Evolutionary conservation across 176 grass and related monocot species (phyloP).

Genomic region (Oryza brachyantha): DNA sequence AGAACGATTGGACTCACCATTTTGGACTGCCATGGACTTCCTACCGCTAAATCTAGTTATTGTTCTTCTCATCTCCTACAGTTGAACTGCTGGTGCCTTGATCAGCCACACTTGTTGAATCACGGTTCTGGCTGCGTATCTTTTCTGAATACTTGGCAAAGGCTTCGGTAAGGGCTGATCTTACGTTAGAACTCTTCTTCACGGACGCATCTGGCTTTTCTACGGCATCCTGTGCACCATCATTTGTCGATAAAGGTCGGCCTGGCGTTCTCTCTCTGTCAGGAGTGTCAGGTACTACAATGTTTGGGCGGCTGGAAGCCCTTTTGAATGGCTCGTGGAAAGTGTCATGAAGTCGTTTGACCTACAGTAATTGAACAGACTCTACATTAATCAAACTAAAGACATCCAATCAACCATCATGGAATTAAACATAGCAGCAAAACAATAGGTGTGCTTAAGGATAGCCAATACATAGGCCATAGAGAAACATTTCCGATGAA

Average conservation of each 20-base stretch:
- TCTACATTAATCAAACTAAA: constrained; percentile 1
- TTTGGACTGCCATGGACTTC: neutral
- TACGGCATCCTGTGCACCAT: neutral
- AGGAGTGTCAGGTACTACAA: constrained; percentile 60
- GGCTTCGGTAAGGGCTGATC: constrained; percentile 60
- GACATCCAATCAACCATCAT: neutral
- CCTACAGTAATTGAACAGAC: constrained; percentile 41
- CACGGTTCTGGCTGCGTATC: constrained; percentile 38
- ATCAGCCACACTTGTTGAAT: constrained; percentile 22
- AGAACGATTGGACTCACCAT: neutral
- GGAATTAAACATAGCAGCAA: neutral
- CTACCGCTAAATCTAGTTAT: constrained; percentile 23
- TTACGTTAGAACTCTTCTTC: constrained; percentile 51
- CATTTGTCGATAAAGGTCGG: constrained; percentile 23
- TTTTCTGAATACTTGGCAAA: constrained; percentile 83
- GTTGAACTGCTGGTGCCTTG: constrained; percentile 11
- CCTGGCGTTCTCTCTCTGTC: constrained; percentile 49
- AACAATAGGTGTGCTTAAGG: neutral
- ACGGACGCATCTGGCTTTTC: constrained; percentile 24
- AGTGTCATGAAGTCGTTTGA: constrained; percentile 82
- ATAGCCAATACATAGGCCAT: neutral
- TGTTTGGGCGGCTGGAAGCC: constrained; percentile 33
- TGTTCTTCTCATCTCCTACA: constrained; percentile 37
- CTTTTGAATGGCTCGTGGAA: constrained; percentile 93
- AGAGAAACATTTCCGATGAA: constrained; percentile 4